A percentile compares a stretch with the other conserved stretches of the same genome.
These are phyloP conservation scores for Phytophthora citricola DNA, from an alignment of 352 stramenopile genomes.

Conservation along the genomic window DNA sequence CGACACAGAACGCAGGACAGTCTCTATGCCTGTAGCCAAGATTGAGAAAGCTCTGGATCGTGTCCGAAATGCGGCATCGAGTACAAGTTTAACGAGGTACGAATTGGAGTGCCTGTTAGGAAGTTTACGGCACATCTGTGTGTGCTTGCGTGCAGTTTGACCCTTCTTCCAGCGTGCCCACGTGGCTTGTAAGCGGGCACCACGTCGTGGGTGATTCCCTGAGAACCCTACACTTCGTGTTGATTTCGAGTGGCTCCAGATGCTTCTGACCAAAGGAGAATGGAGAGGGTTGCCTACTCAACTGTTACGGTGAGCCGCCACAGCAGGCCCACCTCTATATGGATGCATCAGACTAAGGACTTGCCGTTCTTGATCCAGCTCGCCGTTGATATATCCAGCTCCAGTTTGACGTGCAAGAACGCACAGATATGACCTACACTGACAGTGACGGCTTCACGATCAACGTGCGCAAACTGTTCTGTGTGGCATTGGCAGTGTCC, in stretches of 20 bases:
- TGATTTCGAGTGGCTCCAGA: background rate
- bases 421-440: background rate
- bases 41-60: background rate
- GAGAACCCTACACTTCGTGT: background rate
- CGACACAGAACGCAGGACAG: background rate
- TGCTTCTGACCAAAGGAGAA: background rate
- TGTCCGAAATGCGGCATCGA: background rate
- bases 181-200: too few species aligned
- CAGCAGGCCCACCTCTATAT: conserved; percentile 18
- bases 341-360: conserved; percentile 8
- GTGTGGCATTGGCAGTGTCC: background rate
- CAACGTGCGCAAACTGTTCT: background rate
- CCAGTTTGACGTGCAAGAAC: conserved; percentile 2
- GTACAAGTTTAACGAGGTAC: background rate
- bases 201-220: too few species aligned
- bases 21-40: background rate
- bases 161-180: conserved; percentile 3
- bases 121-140: background rate
- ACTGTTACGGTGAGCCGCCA: too few species aligned
- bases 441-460: background rate
- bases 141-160: background rate
- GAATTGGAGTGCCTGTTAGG: background rate
- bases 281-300: background rate
- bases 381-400: conserved; percentile 2
- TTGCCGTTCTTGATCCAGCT: conserved; percentile 3